Base-by-base conservation (phyloP, 1,139 yeast genomes). In the Yamadazyma diospyri region DNA sequence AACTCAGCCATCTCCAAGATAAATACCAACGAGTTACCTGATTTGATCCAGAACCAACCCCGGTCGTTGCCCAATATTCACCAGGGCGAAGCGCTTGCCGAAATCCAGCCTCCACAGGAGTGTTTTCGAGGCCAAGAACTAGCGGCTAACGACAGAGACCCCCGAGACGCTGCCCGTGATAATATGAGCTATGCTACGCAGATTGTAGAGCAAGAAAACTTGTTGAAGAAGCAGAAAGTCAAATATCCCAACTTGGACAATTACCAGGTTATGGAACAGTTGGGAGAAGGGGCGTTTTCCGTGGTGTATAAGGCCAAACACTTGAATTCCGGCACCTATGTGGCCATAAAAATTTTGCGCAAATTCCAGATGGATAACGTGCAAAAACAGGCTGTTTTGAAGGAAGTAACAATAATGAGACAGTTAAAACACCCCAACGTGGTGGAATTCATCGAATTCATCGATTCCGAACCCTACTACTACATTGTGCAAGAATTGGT, bases 241-340 rank as follows among this genome's bases (percentile, higher is more conserved):
- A 54, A 61, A 32, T 78, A 74, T 43, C 76, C 73, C 4, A 57
- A 57, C 27, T 56, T 68, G 37, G 63, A 65, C 5, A 57, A 61
- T 39, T 86, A 84, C 50, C 64, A 65, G 30, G 69, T 79, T 19
- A 57, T 77, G 29, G 80, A 78, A 34, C 80, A 81, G 51, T 70
- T 87, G 37, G 96, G 97, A 2, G 95, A 89, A 56, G 98, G 98
- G 6, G 94, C 98, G 0, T 92, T 92, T 57, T 88, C 94, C 13
- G 80, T 84, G 30, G 96, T 87, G 2, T 79, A 80, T 55, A 82
- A 82, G 50, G 97, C 95, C 4, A 53, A 52, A 27, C 71, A 75
- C 41, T 42, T 62, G 9, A 46, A 51, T 2, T 43, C 64, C 2
- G 54, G 73, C 12, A 67, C 75, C 36, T 62, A 76, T 16, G 97